phyloP scores from a whole-genome alignment of 768 basidiomycete genomes.

The Boletus bicolor region DNA sequence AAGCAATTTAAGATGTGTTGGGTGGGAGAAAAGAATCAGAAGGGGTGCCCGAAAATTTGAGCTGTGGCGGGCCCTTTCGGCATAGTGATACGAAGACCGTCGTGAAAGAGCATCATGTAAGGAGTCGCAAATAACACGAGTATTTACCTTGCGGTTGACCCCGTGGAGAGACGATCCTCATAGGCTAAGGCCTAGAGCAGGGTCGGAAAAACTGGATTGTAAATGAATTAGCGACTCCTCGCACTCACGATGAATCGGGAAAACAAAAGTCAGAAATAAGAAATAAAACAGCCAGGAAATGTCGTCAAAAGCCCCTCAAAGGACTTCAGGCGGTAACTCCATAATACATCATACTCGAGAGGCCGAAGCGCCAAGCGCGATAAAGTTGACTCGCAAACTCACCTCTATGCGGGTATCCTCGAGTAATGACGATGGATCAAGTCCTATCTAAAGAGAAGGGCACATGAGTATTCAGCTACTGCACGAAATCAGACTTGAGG shows the following conservation, averaged over 20 bases:
- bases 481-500: neutral
- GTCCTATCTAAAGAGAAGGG: constrained; percentile 1
- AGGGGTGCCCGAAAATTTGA: constrained; percentile 77
- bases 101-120: constrained; percentile 46
- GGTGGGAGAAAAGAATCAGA: constrained; percentile 45
- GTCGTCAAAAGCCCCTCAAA: constrained; percentile 53
- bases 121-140: neutral
- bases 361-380: neutral
- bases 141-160: constrained; percentile 10
- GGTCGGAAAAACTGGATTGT: neutral
- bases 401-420: neutral
- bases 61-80: constrained; percentile 95
- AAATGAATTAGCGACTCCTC: neutral
- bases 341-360: constrained; percentile 32
- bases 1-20: neutral
- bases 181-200: neutral
- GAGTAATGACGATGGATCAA: neutral
- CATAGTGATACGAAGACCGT: constrained; percentile 87
- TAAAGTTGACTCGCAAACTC: neutral
- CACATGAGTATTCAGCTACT: neutral
- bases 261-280: constrained; percentile 46
- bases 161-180: no score
- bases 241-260: neutral
- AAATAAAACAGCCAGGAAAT: constrained; percentile 70
- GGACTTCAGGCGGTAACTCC: constrained; percentile 86